Evolutionary conservation across 768 basidiomycete species (phyloP), one percentile per base, ranked within the genome.

Genomic region (Chalciporus sphaerocephalus): DNA sequence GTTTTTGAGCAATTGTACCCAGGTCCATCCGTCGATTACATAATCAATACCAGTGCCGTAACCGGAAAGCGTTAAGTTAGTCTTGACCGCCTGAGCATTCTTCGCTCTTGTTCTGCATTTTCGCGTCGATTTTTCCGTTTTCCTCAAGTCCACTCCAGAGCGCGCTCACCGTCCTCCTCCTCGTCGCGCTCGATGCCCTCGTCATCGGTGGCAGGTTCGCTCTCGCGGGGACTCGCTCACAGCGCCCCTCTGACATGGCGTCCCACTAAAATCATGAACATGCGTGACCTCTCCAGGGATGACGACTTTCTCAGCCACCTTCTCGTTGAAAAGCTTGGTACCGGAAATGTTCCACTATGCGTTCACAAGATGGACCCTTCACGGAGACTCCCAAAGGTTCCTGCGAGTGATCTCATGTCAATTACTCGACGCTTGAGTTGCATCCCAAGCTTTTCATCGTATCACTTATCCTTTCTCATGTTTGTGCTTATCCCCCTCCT

Each of bases 281-380:
- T 88, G 76, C 79, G 79, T 67, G 90, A 92, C 79, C 79, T 92
- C 50, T 87, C 89, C 59, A 83, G 80, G 66, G 90, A 92, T 69
- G 90, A 92, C 65, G 90, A 92, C 69, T 92, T 91, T 65, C 82
- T 92, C 63, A 87, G 85, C 59, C 87, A 92, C 70, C 76, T 92
- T 30, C 80, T 92, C 46, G 87, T 92, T 51, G 89, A 92, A 70
- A 91, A 91, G 57, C 79, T 92, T 25, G 89, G 90, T 35, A 88
- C 88, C 3, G 85, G 85, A 24, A 68, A 58, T 28, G 83, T 85
- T 7, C 89, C 90, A n/a, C 75, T 92, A 42, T 77, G 83, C 46
- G 90, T 92, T 12, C 89, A 92, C 73, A 92, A 90, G 68, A 92
- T 92, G 89, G 88, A 92, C 64, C 71, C 84, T 20, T 76, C 79